Base-by-base conservation (phyloP, 2,329 filamentous ascomycete genomes). In the Sporothrix mexicana region DNA sequence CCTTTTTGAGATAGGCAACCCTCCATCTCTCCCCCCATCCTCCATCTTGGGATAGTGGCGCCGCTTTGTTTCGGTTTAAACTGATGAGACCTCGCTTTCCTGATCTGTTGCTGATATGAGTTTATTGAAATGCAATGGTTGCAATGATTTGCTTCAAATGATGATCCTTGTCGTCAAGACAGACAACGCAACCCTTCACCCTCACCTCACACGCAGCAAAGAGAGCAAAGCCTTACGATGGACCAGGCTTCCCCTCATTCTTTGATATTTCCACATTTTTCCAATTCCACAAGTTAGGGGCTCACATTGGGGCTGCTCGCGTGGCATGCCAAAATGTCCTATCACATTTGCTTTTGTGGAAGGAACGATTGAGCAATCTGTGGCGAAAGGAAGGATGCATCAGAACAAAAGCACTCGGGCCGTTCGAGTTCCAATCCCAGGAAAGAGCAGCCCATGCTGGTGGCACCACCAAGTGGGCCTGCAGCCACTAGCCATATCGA, bases 401-500 rank as follows among this genome's bases (percentile, higher is more conserved):
- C 7, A 53, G n/a, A 4, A 53, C n/a, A 20, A 51, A 51, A 51
- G n/a, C 15, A 51, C 15, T 17, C 30, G 2, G 13, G n/a, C 47
- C 6, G 47, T n/a, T 51, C 12, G 47, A 51, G 13, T 15, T n/a
- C 47, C 15, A 8, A 51, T 36, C 30, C 47, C 47, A 61, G 57
- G 57, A 17, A 41, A 36, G 25, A 41, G 55, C 55, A n/a, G 20
- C 17, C 49, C 12, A 17, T 51, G 47, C 13, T 10, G 23, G 23
- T 59, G 55, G 55, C 49, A 53, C 55, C 55, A 36, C 57, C 30
- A 62, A 62, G 57, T 62, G 59, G 59, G 36, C 59, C 36, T 36
- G 1, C 55, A 59, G 13, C n/a, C 59, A 62, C 36, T 62, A 62
- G 59, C 59, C 36, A 62, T 62, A 62, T 62, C 59, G 59, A n/a